Percentiles rank a stretch among this genome's conserved stretches.
These are phyloP conservation scores for Pichia sp. DNA, from an alignment of 1,139 yeast species.

Conservation along the genomic window DNA sequence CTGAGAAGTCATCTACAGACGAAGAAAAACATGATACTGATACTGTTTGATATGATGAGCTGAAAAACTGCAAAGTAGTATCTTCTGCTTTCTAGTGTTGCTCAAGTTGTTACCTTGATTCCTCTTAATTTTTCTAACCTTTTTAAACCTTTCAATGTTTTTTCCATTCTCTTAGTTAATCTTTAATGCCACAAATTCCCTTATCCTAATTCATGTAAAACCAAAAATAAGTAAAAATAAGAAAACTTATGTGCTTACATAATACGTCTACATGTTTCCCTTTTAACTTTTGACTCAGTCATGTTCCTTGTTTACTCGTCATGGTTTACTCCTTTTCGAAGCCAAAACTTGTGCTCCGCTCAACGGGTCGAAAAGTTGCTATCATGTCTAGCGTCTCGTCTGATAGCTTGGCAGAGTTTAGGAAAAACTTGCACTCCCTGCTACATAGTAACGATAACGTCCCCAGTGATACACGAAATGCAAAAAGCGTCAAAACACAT, in stretches of 20 bases:
- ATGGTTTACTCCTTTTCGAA: neutral
- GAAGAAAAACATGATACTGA: constrained; percentile 15
- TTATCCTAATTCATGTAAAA: neutral
- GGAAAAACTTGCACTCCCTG: constrained; percentile 11
- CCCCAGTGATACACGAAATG: neutral
- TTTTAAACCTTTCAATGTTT: neutral
- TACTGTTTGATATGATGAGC: neutral
- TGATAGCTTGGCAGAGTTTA: constrained; percentile 9
- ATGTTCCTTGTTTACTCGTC: neutral
- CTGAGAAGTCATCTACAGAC: constrained; percentile 22
- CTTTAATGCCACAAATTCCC: neutral
- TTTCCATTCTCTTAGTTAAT: neutral
- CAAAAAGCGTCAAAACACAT: neutral
- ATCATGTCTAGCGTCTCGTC: neutral
- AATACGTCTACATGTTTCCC: neutral
- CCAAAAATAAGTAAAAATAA: neutral
- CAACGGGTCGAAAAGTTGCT: too few relatives aligned
- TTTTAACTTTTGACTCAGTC: too few relatives aligned
- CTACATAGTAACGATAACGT: neutral
- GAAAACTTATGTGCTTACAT: neutral
- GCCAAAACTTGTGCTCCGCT: neutral
- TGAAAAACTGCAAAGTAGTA: neutral
- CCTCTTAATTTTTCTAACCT: neutral
- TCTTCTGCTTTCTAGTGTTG: neutral
- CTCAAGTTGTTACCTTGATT: neutral